phyloP scores from a whole-genome alignment of 306 rosid species.

The Fragaria nilgerrensis region DNA sequence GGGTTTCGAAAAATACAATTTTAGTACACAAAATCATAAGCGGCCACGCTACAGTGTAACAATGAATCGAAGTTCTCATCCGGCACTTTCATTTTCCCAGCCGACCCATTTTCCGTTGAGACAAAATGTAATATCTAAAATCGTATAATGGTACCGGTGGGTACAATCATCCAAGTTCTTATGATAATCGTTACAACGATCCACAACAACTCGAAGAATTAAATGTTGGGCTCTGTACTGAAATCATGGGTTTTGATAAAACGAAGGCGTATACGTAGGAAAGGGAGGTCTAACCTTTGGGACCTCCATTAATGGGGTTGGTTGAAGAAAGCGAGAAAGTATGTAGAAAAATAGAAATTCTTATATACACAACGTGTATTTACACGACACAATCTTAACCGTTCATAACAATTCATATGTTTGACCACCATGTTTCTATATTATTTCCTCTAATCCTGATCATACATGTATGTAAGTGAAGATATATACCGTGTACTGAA shows the following conservation, averaged over 20 bases:
- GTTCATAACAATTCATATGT: no score
- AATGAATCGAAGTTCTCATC: neutral
- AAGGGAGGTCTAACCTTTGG: neutral
- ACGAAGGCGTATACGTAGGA: neutral
- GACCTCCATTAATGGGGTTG: constrained; percentile 6
- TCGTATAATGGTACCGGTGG: neutral
- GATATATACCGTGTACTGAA: no score
- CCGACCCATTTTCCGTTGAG: neutral
- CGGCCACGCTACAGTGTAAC: neutral
- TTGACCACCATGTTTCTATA: no score
- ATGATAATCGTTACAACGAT: neutral
- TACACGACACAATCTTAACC: no score
- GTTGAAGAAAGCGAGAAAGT: neutral
- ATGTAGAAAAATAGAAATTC: neutral
- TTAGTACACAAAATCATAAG: neutral
- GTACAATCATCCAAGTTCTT: neutral
- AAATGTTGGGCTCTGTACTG: neutral
- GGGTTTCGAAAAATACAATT: neutral
- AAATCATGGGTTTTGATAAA: neutral
- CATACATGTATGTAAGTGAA: no score
- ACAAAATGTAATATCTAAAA: neutral
- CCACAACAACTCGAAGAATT: neutral
- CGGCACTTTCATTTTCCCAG: neutral
- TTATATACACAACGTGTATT: no score
- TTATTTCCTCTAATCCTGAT: no score